Evolutionary conservation across 306 rosid genomes (phyloP).

Genomic region (Fragaria vesca): DNA sequence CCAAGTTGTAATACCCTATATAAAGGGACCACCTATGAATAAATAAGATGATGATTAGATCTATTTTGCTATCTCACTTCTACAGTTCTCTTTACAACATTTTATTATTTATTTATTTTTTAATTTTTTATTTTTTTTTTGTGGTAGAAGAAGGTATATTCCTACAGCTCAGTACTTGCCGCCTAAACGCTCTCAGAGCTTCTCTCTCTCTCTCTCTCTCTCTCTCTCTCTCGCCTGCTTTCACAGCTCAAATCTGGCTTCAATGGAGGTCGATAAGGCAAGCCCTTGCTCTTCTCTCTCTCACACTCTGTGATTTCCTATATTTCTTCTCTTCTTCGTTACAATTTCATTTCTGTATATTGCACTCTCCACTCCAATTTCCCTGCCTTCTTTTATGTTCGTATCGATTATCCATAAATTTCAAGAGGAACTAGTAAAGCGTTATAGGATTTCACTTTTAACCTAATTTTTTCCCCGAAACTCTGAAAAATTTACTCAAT

Average conservation of each 20-base stretch:
- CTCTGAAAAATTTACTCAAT: background rate
- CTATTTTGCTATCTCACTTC: too few relatives aligned
- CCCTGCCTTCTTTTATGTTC: slow-evolving; percentile 8
- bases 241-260: background rate
- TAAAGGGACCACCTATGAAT: too few relatives aligned
- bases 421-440: background rate
- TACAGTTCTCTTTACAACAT: too few relatives aligned
- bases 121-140: too few relatives aligned
- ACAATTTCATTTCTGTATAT: background rate
- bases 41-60: too few relatives aligned
- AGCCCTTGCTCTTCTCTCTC: background rate
- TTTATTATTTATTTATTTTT: too few relatives aligned
- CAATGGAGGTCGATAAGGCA: slow-evolving; percentile 22
- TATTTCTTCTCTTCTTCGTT: background rate
- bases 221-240: background rate
- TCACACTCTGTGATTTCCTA: background rate
- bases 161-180: background rate
- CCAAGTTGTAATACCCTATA: too few relatives aligned
- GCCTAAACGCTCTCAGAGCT: slow-evolving; percentile 15
- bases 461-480: background rate
- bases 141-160: too few relatives aligned
- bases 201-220: background rate
- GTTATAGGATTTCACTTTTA: slow-evolving; percentile 2
- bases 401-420: slow-evolving; percentile 10
- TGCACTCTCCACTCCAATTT: background rate